phyloP scores from a whole-genome alignment of 2,329 filamentous ascomycete genomes.

The Fusarium sp. region DNA sequence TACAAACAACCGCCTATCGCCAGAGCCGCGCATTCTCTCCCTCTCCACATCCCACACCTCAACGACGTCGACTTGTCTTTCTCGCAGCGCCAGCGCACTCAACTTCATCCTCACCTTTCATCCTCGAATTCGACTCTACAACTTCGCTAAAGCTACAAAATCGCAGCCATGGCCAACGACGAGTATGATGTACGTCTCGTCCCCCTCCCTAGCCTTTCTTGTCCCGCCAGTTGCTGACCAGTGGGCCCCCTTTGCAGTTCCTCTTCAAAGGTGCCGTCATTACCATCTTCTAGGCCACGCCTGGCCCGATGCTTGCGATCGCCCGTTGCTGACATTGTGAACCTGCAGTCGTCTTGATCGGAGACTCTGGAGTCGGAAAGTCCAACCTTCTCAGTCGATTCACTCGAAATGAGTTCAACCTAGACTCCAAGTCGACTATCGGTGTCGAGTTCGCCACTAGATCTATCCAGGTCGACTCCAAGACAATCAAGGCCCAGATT shows the following conservation, averaged over 20 bases:
- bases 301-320: conserved; percentile 31
- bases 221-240: conserved; percentile 53
- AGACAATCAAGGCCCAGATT: conserved; percentile 99
- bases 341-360: conserved; percentile 90
- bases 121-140: conserved; percentile 31
- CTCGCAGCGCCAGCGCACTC: conserved; percentile 45
- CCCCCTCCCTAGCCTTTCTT: conserved; percentile 38
- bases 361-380: conserved; percentile 99
- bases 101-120: conserved; percentile 36
- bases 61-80: conserved; percentile 49
- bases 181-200: conserved; percentile 92
- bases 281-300: conserved; percentile 41
- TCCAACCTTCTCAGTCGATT: conserved; percentile 99
- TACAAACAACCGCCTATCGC: conserved; percentile 51
- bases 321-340: conserved; percentile 51
- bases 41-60: conserved; percentile 53
- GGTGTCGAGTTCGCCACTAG: conserved; percentile 99
- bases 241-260: conserved; percentile 73
- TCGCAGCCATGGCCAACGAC: conserved; percentile 93
- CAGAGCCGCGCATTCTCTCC: conserved; percentile 54
- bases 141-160: conserved; percentile 36
- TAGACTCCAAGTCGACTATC: conserved; percentile 99
- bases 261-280: conserved; percentile 91
- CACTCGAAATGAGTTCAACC: conserved; percentile 99
- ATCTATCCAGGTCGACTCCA: conserved; percentile 98